These are phyloP conservation scores for Malus hybrid DNA, from an alignment of 331 rosid genomes.

Conservation along the genomic window DNA sequence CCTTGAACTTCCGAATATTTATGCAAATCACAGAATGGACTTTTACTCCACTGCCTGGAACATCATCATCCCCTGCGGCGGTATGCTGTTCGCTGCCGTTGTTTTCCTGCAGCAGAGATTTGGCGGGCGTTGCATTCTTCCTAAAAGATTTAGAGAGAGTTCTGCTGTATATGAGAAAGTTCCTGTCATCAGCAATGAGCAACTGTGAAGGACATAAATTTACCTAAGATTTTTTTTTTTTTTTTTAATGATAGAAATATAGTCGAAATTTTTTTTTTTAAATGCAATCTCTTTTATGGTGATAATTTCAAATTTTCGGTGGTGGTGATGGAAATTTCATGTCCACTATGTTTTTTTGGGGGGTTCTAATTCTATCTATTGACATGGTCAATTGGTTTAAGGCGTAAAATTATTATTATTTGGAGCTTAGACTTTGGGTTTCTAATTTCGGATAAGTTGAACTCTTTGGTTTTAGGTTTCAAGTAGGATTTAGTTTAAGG, in stretches of 20 bases:
- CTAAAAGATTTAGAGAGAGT: conserved; percentile 39
- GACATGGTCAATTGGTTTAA: too few relatives aligned
- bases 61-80: conserved; percentile 52
- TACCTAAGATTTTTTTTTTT: background rate
- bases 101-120: conserved; percentile 70
- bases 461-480: too few relatives aligned
- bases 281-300: background rate
- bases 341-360: too few relatives aligned
- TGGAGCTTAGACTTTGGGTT: too few relatives aligned
- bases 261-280: too few relatives aligned
- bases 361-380: too few relatives aligned
- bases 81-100: conserved; percentile 48
- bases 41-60: conserved; percentile 87
- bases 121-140: conserved; percentile 75
- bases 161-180: conserved; percentile 62
- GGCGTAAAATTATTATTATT: too few relatives aligned
- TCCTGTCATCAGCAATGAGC: conserved; percentile 63
- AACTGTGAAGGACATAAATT: conserved; percentile 34
- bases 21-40: conserved; percentile 66
- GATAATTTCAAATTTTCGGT: too few relatives aligned
- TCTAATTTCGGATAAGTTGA: too few relatives aligned
- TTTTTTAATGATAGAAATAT: background rate
- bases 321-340: too few relatives aligned
- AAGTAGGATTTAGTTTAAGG: too few relatives aligned
- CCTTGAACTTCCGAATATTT: conserved; percentile 57